Percentiles rank a stretch among this genome's conserved stretches.
phyloP scores from a whole-genome alignment of 257 asterid genomes.

The Echites panduratus region DNA sequence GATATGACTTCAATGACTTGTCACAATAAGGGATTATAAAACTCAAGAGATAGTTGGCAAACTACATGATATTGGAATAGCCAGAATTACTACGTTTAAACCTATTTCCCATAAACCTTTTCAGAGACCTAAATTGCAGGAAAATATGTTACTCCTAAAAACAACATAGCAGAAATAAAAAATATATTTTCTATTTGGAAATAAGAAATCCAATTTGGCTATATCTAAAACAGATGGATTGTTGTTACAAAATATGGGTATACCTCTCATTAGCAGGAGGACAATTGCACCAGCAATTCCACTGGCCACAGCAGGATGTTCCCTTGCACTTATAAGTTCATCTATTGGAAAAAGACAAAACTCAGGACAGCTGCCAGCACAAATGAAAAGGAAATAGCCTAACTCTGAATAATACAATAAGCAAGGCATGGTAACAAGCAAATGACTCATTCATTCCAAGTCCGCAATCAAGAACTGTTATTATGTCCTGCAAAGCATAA shows the following conservation, averaged over 20 bases:
- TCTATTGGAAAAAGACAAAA: conserved; percentile 27
- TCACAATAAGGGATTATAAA: neutral
- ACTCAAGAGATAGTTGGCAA: neutral
- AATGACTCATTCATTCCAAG: neutral
- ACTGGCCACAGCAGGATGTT: conserved; percentile 60
- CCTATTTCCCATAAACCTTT: neutral
- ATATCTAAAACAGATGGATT: neutral
- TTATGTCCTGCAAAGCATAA: neutral
- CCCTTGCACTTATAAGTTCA: conserved; percentile 47
- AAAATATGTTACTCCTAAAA: neutral
- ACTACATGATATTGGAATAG: neutral
- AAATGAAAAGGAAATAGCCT: neutral
- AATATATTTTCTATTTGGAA: too few relatives aligned
- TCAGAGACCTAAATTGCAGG: neutral
- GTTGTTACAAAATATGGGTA: too few relatives aligned
- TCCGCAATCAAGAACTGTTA: neutral
- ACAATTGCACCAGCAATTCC: conserved; percentile 64
- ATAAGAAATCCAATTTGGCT: too few relatives aligned
- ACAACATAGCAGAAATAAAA: neutral
- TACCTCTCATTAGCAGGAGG: conserved; percentile 77
- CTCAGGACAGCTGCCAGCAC: neutral
- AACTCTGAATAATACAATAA: neutral
- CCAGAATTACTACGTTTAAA: neutral
- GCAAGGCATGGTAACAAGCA: neutral
- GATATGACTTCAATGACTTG: neutral